Base-by-base conservation (phyloP, 2,329 filamentous ascomycete genomes). In the Bipolaris gigantea region DNA sequence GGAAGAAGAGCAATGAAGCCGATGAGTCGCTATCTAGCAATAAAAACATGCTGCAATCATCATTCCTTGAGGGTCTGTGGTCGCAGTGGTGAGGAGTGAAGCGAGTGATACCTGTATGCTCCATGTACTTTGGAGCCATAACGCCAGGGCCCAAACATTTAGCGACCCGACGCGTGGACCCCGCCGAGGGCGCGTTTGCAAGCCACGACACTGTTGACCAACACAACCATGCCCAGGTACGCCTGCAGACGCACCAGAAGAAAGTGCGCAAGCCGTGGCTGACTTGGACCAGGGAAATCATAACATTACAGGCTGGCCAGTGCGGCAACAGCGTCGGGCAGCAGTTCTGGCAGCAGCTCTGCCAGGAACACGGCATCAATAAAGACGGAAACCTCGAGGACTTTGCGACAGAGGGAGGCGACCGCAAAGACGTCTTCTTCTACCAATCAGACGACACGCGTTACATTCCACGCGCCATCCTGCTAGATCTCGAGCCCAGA, bases 311-410 rank as follows among this genome's bases (percentile, higher is more conserved):
- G 80, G 93, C 95, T 63, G 94, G 94, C 84, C 94, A 97, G 79
- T 97, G 94, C 83, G 94, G 93, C 84, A 97, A 97, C 80, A 97
- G 92, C 85, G 93, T 97, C 75, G 94, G 94, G 56, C 93, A 90
- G 71, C 91, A 97, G 74, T 99, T 99, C 79, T 99, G 94, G 94
- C 93, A 97, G 76, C 94, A 97, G 78, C 85, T 97, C 56, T 99
- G 94, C 76, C 89, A 93, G 74, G 94, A 99, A 78, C 94, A 99
- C 74, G 94, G 95, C 59, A 99, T 99, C 79, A 96, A 89, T 70
- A 91, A 94, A 73, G 92, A 97, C 77, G 94, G 94, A 54, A 97
- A 97, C 74, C 84, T 99, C 54, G 92, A 97, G 74, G 92, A 97
- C 75, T 97, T 97, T 79, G 94, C 94, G 71, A 97, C 92, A 45